A percentile compares a stretch with the other conserved stretches of the same genome.
These are phyloP conservation scores for Durio zibethinus DNA, from an alignment of 345 rosid species.

Conservation along the genomic window DNA sequence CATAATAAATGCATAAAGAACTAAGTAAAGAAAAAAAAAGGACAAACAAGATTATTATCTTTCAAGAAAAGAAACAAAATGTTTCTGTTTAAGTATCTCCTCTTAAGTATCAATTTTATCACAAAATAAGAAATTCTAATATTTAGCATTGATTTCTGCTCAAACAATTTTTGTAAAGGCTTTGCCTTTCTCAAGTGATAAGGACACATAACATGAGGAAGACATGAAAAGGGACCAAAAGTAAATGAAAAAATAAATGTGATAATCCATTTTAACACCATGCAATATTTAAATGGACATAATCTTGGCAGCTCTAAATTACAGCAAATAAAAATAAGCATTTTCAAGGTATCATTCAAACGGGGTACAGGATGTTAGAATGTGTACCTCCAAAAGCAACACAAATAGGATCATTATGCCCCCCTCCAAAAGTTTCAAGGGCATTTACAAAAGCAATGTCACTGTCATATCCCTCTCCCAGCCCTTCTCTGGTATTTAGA, in stretches of 20 bases:
- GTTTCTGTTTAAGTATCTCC: neutral
- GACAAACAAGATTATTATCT: neutral
- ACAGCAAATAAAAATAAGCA: neutral
- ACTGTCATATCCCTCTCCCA: constrained; percentile 61
- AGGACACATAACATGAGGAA: neutral
- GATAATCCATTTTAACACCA: neutral
- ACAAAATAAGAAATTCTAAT: neutral
- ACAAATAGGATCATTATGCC: constrained; percentile 63
- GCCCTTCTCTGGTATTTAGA: constrained; percentile 51
- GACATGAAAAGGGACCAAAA: neutral
- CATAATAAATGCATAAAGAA: neutral
- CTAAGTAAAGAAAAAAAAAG: neutral
- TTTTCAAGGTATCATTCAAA: neutral
- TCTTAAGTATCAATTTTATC: neutral
- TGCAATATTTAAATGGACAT: neutral
- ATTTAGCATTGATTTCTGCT: neutral
- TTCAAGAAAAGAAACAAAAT: neutral
- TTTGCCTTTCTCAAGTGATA: neutral
- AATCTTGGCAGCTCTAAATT: neutral
- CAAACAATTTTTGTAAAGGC: neutral
- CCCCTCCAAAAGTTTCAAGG: constrained; percentile 71
- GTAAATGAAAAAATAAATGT: neutral
- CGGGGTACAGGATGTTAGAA: neutral
- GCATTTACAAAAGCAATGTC: constrained; percentile 66
- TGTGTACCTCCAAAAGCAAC: constrained; percentile 71